Base-by-base conservation (phyloP, 2,329 filamentous ascomycete genomes). In the Alternaria angustiovoidea region DNA sequence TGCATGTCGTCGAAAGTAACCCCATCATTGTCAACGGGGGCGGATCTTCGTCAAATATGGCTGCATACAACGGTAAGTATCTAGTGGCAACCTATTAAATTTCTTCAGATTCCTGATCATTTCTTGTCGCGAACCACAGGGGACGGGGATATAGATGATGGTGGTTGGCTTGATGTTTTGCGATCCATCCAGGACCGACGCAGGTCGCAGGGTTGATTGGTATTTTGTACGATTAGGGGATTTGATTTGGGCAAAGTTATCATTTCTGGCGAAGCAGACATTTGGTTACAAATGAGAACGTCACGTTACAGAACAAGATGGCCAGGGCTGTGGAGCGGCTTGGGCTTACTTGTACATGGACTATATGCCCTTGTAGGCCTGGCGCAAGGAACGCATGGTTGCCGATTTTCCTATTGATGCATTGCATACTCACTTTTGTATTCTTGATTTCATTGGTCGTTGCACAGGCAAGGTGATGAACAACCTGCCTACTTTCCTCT, bases 1-100 rank as follows among this genome's bases (percentile, higher is more conserved):
- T 78, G 16, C 74, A 77, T 42, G 56, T 70, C 20, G 71, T 78
- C 8, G 75, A 78, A 41, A 77, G 75, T 63, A 75, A 75, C 51
- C 70, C 74, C 12, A 72, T 78, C 34, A 63, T 70, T n/a, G 72
- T 77, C 30, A 68, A 73, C 36, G 67, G 67, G 34, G 66, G 57
- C 42, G 72, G 68, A 30, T 56, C 67, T 41, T 52, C 65, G 26
- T 46, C 66, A 22, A 65, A 55, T 28, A 43, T 64, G 51, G 66
- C 68, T 32, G 53, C 68, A 51, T 69, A 71, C 48, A 76, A 75
- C 51, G 73, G 76, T 72, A 75, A 74, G 71, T 73, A 72, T 63
- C 69, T 71, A 59, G 65, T 76, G 59, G 69, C 68, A 41, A 73
- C 70, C 52, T 72, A 65, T 70, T 75, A 61, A 69, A 60, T 48